phyloP scores from a whole-genome alignment of 2,329 filamentous ascomycete genomes.

The Nothophaeocryptopus gaeumannii region DNA sequence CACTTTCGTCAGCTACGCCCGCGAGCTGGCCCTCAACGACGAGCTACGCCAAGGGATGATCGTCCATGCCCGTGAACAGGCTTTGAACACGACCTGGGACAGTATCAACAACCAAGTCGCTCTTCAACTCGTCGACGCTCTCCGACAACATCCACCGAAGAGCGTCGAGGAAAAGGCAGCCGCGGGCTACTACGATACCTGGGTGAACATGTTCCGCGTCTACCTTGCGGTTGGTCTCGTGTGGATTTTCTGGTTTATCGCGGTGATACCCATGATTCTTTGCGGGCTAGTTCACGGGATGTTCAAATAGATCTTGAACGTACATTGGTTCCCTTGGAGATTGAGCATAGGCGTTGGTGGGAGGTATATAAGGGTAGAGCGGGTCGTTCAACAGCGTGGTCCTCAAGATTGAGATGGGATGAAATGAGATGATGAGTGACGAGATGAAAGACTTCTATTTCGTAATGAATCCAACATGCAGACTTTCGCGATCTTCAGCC shows the following conservation, averaged over 20 bases:
- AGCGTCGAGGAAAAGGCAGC: not conserved
- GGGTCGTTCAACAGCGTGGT: too few species aligned
- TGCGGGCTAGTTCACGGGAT: conserved; percentile 33
- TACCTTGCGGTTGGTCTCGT: conserved; percentile 35
- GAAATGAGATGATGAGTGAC: too few species aligned
- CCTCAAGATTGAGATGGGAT: too few species aligned
- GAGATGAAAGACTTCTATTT: too few species aligned
- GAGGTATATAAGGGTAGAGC: too few species aligned
- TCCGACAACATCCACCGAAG: conserved; percentile 25
- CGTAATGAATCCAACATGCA: too few species aligned
- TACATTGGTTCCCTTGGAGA: too few species aligned
- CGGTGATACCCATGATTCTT: conserved; percentile 34
- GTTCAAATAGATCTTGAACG: conserved; percentile 21
- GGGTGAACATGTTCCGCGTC: conserved; percentile 27
- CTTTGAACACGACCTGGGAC: conserved; percentile 66
- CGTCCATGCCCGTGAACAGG: conserved; percentile 52
- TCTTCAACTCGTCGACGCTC: conserved; percentile 57
- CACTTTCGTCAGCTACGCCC: conserved; percentile 55
- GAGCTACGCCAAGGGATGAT: conserved; percentile 48
- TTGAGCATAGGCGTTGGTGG: too few species aligned
- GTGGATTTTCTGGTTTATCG: conserved; percentile 39
- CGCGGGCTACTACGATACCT: conserved; percentile 30
- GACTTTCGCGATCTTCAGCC: too few species aligned
- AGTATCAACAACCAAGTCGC: conserved; percentile 69
- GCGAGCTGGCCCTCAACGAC: conserved; percentile 49